A percentile compares a stretch with the other conserved stretches of the same genome.
Conservation (phyloP, 192 early-diverging fungal species). For the Funneliformis geosporum region DNA sequence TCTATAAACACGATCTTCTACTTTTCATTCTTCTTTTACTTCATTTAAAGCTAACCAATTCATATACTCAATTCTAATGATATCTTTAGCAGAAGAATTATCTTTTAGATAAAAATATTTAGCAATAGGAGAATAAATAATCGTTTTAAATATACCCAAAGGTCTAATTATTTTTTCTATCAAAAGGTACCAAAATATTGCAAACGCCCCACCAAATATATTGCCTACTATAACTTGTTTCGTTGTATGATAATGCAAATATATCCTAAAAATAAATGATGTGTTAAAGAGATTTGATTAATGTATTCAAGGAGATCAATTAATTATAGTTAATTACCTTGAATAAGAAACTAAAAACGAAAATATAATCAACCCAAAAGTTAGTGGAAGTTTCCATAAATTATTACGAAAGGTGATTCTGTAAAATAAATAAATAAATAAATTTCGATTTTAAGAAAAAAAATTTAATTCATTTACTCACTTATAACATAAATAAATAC, state of each 20-base stretch:
- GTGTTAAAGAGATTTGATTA: slow-evolving; percentile 14
- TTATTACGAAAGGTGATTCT: slow-evolving; percentile 26
- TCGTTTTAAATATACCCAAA: slow-evolving; percentile 42
- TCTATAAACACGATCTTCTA: not conserved
- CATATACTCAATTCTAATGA: slow-evolving; percentile 54
- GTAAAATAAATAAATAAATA: not conserved
- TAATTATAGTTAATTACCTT: slow-evolving; percentile 24
- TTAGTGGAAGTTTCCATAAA: slow-evolving; percentile 46
- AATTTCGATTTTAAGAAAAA: not conserved
- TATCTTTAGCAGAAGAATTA: slow-evolving; percentile 44
- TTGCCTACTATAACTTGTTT: slow-evolving; percentile 72
- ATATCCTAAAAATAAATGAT: slow-evolving; percentile 48
- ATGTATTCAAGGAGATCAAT: not conserved
- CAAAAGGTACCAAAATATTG: slow-evolving; percentile 55
- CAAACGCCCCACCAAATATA: slow-evolving; percentile 57
- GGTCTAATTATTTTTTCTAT: slow-evolving; percentile 43
- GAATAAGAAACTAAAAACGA: slow-evolving; percentile 37
- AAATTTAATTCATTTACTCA: not conserved
- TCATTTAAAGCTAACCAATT: slow-evolving; percentile 39
- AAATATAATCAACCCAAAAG: slow-evolving; percentile 29
- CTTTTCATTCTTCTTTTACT: not conserved
- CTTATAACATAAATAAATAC: slow-evolving; percentile 18
- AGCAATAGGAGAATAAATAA: slow-evolving; percentile 43
- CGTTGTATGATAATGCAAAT: slow-evolving; percentile 73
- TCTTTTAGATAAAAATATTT: slow-evolving; percentile 53